Conservation (phyloP, 352 stramenopile genomes). For the Phytopythium chamaehyphon region DNA sequence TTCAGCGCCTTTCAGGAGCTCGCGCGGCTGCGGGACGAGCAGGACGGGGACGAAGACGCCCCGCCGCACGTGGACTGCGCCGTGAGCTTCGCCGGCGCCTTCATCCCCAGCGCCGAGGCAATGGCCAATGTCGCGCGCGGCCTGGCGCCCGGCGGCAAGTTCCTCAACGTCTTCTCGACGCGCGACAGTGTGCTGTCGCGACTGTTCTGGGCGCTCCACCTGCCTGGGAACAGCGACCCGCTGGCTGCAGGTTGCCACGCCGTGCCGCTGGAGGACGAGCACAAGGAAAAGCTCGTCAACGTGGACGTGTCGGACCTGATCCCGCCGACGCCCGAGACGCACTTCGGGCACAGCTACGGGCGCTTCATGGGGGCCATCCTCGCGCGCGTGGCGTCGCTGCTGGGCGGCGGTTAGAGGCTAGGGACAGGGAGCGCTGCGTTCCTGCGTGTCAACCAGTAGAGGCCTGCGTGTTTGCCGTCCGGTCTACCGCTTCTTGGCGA, state of each 20-base stretch:
- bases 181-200: constrained; percentile 71
- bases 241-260: constrained; percentile 51
- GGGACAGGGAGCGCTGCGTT: neutral
- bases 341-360: constrained; percentile 80
- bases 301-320: constrained; percentile 74
- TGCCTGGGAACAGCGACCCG: constrained; percentile 25
- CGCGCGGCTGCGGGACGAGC: constrained; percentile 28
- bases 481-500: constrained; percentile 43
- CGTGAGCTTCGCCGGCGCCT: constrained; percentile 70
- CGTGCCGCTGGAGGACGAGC: constrained; percentile 20
- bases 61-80: constrained; percentile 38
- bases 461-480: neutral
- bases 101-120: constrained; percentile 35
- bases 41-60: neutral
- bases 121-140: constrained; percentile 31
- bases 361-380: constrained; percentile 64
- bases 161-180: constrained; percentile 79
- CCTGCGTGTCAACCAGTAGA: neutral
- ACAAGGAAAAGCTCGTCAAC: constrained; percentile 26
- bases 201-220: constrained; percentile 71
- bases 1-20: constrained; percentile 72
- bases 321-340: constrained; percentile 45
- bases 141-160: constrained; percentile 36
- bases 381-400: constrained; percentile 37
- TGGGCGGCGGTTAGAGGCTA: constrained; percentile 9